These are phyloP conservation scores for Conringia planisiliqua DNA, from an alignment of 345 rosid species.

Conservation along the genomic window DNA sequence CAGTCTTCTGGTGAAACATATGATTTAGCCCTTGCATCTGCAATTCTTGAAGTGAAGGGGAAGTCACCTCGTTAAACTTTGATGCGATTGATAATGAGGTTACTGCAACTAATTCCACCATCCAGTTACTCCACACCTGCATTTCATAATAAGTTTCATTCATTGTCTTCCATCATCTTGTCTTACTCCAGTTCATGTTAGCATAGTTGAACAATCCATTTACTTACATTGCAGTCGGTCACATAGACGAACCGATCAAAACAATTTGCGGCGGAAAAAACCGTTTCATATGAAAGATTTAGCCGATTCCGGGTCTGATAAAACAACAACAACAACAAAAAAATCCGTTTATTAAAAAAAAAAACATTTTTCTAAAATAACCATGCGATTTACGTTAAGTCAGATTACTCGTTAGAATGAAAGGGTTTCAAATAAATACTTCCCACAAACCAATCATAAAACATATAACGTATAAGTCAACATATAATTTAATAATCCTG, in stretches of 20 bases:
- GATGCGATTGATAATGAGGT: conserved; percentile 69
- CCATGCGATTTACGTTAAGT: not conserved
- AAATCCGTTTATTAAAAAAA: not conserved
- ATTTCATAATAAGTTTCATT: not conserved
- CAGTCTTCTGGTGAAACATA: conserved; percentile 46
- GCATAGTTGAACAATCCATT: too few relatives aligned
- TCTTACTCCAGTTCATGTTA: not conserved
- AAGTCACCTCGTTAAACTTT: conserved; percentile 53
- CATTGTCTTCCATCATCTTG: not conserved
- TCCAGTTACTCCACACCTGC: conserved; percentile 71
- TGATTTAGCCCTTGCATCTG: conserved; percentile 64
- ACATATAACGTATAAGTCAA: not conserved
- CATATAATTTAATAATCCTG: not conserved
- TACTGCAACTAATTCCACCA: conserved; percentile 55
- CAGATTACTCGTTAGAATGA: not conserved
- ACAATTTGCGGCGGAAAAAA: conserved; percentile 26
- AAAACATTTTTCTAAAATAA: not conserved
- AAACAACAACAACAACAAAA: not conserved
- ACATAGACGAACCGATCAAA: conserved; percentile 16
- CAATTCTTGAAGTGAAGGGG: conserved; percentile 50
- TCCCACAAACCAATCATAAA: not conserved
- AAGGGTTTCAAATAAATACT: not conserved
- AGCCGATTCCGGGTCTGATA: not conserved
- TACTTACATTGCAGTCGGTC: conserved; percentile 46
- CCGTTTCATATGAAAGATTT: conserved; percentile 15